Percentiles rank a stretch among this genome's conserved stretches.
These are phyloP conservation scores for Aspergillus sp. DNA, from an alignment of 2,329 filamentous ascomycete species.

Conservation along the genomic window DNA sequence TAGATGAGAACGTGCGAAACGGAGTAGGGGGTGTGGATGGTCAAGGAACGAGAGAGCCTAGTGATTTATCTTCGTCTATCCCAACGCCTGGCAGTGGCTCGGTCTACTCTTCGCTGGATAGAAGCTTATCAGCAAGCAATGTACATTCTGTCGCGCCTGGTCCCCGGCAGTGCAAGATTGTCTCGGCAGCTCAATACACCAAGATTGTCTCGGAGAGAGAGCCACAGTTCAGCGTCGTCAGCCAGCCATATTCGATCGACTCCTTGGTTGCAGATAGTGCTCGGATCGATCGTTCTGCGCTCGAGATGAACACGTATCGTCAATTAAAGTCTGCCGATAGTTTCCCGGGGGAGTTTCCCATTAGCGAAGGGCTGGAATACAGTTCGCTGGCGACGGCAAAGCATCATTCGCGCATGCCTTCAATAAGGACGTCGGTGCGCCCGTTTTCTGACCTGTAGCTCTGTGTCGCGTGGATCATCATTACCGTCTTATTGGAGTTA, in stretches of 20 bases:
- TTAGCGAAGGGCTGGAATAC: conserved; percentile 29
- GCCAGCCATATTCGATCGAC: conserved; percentile 15
- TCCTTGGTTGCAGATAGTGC: conserved; percentile 11
- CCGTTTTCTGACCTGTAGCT: conserved; percentile 31
- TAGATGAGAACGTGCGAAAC: neutral
- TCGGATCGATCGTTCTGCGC: conserved; percentile 7
- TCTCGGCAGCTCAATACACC: conserved; percentile 16
- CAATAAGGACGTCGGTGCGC: conserved; percentile 26
- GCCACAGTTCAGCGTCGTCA: conserved; percentile 9
- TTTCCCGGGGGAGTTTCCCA: conserved; percentile 33
- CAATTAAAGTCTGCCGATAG: conserved; percentile 27
- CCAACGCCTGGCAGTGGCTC: conserved; percentile 19
- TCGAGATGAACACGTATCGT: conserved; percentile 15
- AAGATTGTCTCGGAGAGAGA: conserved; percentile 13
- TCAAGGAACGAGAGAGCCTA: neutral
- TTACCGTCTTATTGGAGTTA: neutral
- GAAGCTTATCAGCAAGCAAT: conserved; percentile 11
- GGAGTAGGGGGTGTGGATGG: neutral
- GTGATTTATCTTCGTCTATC: neutral
- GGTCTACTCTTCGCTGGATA: conserved; percentile 20
- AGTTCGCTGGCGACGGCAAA: conserved; percentile 26
- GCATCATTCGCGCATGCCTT: conserved; percentile 19
- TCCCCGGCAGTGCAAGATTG: conserved; percentile 8
- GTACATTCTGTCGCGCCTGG: conserved; percentile 8
- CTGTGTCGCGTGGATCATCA: neutral